Evolutionary conservation across 2,329 filamentous ascomycete species (phyloP).

Genomic region (Dryadomyces quercus-mongolicae): DNA sequence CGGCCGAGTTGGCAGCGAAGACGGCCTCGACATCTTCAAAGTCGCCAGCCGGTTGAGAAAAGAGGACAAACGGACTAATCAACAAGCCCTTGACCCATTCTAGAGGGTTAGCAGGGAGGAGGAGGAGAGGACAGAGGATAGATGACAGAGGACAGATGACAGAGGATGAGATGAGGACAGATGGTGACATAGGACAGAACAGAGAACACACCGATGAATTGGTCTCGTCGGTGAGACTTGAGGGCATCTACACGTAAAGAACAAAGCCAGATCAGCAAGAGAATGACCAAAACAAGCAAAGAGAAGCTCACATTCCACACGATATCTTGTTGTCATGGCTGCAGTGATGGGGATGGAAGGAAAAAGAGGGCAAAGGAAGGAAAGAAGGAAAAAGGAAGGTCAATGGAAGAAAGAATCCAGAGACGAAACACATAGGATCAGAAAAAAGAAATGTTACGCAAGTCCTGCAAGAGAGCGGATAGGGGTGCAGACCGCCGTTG

Average conservation of each 20-base stretch:
- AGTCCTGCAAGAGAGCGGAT: background rate
- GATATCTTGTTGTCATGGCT: slow-evolving; percentile 50
- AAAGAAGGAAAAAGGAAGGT: too few species aligned
- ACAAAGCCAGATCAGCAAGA: background rate
- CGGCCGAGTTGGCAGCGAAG: slow-evolving; percentile 60
- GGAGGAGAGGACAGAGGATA: background rate
- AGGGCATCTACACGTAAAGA: slow-evolving; percentile 46
- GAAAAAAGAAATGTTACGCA: too few species aligned
- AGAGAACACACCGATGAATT: slow-evolving; percentile 47
- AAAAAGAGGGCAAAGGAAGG: too few species aligned
- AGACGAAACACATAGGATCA: background rate
- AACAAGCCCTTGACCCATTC: slow-evolving; percentile 97
- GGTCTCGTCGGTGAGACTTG: slow-evolving; percentile 82
- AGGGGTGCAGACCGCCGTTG: background rate
- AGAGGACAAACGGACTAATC: slow-evolving; percentile 90
- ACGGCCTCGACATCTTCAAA: slow-evolving; percentile 57
- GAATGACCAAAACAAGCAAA: background rate
- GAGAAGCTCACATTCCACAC: slow-evolving; percentile 56
- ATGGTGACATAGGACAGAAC: background rate
- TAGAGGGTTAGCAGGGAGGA: slow-evolving; percentile 15
- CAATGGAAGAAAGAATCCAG: background rate
- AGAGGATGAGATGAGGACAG: too few species aligned
- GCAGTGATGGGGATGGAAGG: too few species aligned
- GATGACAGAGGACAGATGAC: background rate
- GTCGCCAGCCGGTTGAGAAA: slow-evolving; percentile 84